Evolutionary conservation across 768 basidiomycete species (phyloP), one percentile per base, ranked within the genome.

Genomic region (Rhizopogon sp.): DNA sequence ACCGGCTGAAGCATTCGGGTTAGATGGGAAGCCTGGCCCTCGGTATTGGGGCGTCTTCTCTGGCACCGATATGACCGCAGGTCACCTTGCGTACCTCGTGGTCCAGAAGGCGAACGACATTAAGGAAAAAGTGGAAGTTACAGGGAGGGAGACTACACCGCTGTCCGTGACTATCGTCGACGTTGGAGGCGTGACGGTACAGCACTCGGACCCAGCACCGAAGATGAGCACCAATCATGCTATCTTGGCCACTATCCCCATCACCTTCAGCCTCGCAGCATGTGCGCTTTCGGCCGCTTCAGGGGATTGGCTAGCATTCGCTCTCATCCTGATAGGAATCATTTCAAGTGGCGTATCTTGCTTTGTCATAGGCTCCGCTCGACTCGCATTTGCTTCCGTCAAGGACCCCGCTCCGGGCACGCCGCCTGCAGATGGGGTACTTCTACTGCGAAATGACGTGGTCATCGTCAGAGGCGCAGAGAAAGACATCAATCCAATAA

Each of bases 401-500:
- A 50, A 29, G 39, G 37, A 42, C 16, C 64, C 70, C 1, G 60
- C 71, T 2, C 46, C 51, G 1, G 62, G 63, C 13, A 60, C 60
- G 0, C 71, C 70, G 0, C 61, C 57, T 8, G 72, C 67, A 33
- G 69, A 74, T 17, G 71, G 72, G 11, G 56, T 71, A 50, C 53
- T 71, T n/a, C 20, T 62, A 10, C 60, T 52, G 11, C 60, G 60
- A 8, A 56, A 57, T 13, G 64, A 62, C 5, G 55, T 74, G 3
- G 56, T 72, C 14, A 58, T 72, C n/a, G 28, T 74, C 46, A 64
- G 61, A 50, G 72, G 72, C 20, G 56, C 54, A 49, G 72, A 74
- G 51, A 62, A 54, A 28, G 64, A 63, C 7, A 51, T 73, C 31
- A 71, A 68, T 31, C 59, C 64, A 8, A 62, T 73, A 45, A 72